Evolutionary conservation across 495 filamentous ascomycete species (phyloP), one percentile per base, ranked within the genome.

Genomic region (Pseudomonodictys pantanalensis): DNA sequence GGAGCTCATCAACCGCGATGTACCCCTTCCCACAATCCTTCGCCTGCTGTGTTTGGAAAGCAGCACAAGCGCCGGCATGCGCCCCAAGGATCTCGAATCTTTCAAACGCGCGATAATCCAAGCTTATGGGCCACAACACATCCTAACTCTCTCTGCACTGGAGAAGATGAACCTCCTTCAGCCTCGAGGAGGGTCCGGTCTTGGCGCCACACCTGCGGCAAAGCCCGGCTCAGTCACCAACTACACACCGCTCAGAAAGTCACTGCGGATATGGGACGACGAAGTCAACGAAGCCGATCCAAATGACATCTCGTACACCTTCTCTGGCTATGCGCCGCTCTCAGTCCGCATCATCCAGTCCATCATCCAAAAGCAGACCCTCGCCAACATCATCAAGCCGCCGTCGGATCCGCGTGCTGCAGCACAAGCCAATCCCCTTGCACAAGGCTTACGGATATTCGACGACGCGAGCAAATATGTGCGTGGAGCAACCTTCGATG

Each of bases 281-380:
- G 95, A 99, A 71, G 92, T 97, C 56, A 92, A 95, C 69, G 95
- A 97, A 71, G 85, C 92, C 43, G 90, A 96, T n/a, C 95, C 95
- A 8, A 86, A 92, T 64, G 95, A 99, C 60, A 89, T 97, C 60
- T 89, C 95, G 9, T 99, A 97, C 68, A 92, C 95, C 30, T 99
- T 96, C 77, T 92, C 88, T 62, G 95, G 95, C 43, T 97, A 97
- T 70, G 95, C 95, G 5, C 93, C 95, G 2, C 81, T 99, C 22
- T 95, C 89, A 54, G 80, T 97, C 58, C 89, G 95, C 15, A 82
- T 99, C 17, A 87, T 99, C n/a, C 95, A 99, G 74, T 93, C 89
- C 65, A 80, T 97, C 30, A 72, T 97, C 52, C 92, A 97, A 72
- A 99, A 99, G 72, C 83, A 85, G 41, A 88, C 89, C 60, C 78